Evolutionary conservation across 192 early-diverging fungal genomes (phyloP).

Genomic region (Radiomyces spectabilis): DNA sequence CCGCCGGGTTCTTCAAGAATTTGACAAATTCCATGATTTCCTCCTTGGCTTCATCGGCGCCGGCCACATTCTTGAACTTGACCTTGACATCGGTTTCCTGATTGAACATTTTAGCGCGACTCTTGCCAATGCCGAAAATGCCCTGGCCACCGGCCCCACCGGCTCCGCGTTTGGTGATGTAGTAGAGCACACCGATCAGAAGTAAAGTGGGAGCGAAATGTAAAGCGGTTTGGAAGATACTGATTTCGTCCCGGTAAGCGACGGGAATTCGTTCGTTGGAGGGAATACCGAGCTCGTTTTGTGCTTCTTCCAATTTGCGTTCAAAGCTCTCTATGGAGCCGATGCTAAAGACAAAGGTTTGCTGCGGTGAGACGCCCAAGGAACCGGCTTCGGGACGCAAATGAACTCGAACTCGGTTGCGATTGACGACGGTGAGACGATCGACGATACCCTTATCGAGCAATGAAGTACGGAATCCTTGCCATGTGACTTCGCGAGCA

Average conservation of each 20-base stretch:
- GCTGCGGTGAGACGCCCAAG: conserved; percentile 19
- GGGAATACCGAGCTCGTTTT: conserved; percentile 87
- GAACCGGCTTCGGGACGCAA: conserved; percentile 57
- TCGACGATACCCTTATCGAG: conserved; percentile 92
- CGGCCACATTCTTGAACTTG: conserved; percentile 98
- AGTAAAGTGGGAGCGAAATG: conserved; percentile 92
- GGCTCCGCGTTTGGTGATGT: conserved; percentile 74
- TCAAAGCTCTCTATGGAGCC: conserved; percentile 95
- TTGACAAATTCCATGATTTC: conserved; percentile 99
- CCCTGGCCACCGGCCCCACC: conserved; percentile 54
- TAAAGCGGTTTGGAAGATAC: conserved; percentile 61
- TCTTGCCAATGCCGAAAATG: conserved; percentile 96
- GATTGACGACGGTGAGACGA: conserved; percentile 83
- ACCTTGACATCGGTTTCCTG: conserved; percentile 94
- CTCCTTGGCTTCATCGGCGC: conserved; percentile 98
- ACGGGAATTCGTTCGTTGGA: conserved; percentile 87
- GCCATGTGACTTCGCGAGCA: conserved; percentile 78
- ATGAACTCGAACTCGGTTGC: conserved; percentile 74
- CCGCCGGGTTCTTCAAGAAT: conserved; percentile 90
- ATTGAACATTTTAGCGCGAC: conserved; percentile 93
- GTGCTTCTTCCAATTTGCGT: conserved; percentile 80
- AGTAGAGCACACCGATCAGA: conserved; percentile 81
- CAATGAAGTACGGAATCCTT: conserved; percentile 84
- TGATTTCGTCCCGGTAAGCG: conserved; percentile 80
- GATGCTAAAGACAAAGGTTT: conserved; percentile 78